phyloP scores from a whole-genome alignment of 2,329 filamentous ascomycete genomes.

The Sphaerulina musiva region DNA sequence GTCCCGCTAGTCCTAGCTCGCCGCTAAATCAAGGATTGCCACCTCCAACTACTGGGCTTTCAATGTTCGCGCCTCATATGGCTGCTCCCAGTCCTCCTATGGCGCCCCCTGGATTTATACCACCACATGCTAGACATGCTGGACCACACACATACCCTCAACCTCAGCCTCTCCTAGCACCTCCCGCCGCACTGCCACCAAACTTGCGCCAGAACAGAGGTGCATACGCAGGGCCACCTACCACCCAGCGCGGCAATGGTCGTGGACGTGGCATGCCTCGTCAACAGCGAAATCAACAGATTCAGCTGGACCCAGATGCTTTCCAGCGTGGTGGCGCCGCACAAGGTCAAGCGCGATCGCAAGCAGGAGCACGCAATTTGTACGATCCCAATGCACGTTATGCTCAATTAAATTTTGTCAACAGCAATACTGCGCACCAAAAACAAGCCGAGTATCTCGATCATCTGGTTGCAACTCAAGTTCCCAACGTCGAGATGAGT shows the following conservation, averaged over 20 bases:
- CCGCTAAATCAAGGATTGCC: slow-evolving; percentile 12
- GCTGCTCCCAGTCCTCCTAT: slow-evolving; percentile 4
- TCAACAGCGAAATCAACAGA: slow-evolving; percentile 22
- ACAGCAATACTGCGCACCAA: slow-evolving; percentile 18
- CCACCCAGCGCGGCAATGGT: slow-evolving; percentile 5
- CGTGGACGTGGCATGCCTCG: slow-evolving; percentile 11
- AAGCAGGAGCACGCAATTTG: slow-evolving; percentile 20
- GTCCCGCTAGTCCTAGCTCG: slow-evolving; percentile 8
- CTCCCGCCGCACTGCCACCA: slow-evolving; percentile 5
- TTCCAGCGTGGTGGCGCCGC: slow-evolving; percentile 27
- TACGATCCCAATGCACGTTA: slow-evolving; percentile 25
- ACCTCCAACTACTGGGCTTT: slow-evolving; percentile 2
- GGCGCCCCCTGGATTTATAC: slow-evolving; percentile 8
- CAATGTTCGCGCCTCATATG: slow-evolving; percentile 2
- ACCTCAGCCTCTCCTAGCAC: not conserved
- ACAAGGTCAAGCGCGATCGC: slow-evolving; percentile 17
- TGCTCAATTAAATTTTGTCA: slow-evolving; percentile 10
- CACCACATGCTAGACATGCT: slow-evolving; percentile 8
- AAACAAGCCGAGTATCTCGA: slow-evolving; percentile 41
- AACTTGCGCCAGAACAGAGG: slow-evolving; percentile 5
- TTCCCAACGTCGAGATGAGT: slow-evolving; percentile 58
- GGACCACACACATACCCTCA: slow-evolving; percentile 5
- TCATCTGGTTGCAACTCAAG: slow-evolving; percentile 39
- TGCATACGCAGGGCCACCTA: slow-evolving; percentile 1
- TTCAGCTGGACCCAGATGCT: slow-evolving; percentile 29